Evolutionary conservation across 139 green algal genomes (phyloP), one percentile per base, ranked within the genome.

Genomic region (Dunaliella primolecta): DNA sequence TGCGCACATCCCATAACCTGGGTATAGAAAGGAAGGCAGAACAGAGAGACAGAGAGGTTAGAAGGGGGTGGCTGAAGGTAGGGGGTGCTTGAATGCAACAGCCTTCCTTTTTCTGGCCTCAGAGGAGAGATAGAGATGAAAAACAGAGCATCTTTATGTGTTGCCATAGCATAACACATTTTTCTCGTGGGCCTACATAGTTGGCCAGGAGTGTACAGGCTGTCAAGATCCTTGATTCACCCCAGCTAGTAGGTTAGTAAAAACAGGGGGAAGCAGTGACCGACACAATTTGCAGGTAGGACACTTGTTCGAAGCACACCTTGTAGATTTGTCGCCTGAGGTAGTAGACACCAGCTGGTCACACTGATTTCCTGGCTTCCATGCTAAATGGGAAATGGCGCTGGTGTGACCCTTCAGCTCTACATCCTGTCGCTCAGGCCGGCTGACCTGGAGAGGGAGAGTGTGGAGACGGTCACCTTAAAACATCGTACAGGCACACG

Each of bases 1-100:
- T 82, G 32, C 82, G 78, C 2, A 79, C 86, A 33, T 89, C 86
- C 46, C 85, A 84, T 31, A 89, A 81, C 25, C 86, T 89, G 82
- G 15, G 21, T 3, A 31, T 21, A 35, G 15, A 77, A 21, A 32
- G 15, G 27, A 77, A 15, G 71, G 71, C 27, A 35, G 56, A 23
- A 23, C 20, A 29, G 56, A 23, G 56, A 23, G 23, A 72, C 20
- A 23, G 56, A 20, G 56, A 23, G 23, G 56, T 72, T 20, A 23
- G 56, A 23, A 23, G 20, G 20, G 56, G 56, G 56, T 23, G 23
- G 56, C 23, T 20, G 20, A 23, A 72, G 56, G 56, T 23, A 72
- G 56, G 20, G 56, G 20, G 23, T 23, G 23, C 20, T 20, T 20
- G 20, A 29, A 72, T 20, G 56, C 20, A 20, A 72, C 56, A 72